Evolutionary conservation across 768 basidiomycete species (phyloP).

Genomic region (Tulasnella calospora): DNA sequence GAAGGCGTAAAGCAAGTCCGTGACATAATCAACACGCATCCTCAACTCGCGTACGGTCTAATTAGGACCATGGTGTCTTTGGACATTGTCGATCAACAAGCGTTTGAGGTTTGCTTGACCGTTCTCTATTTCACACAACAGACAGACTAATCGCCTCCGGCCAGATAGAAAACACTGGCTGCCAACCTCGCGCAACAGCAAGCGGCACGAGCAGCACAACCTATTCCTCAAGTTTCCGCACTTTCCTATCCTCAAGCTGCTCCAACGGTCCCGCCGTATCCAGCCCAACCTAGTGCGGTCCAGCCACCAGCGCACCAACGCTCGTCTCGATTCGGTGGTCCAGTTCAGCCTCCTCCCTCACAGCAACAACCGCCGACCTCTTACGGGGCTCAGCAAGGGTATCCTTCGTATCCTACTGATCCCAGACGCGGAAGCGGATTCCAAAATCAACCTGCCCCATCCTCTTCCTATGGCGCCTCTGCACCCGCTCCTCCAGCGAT

Average conservation of each 20-base stretch:
- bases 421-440: conserved; percentile 22
- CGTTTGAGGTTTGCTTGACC: conserved; percentile 37
- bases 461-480: background rate
- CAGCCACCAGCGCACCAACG: background rate
- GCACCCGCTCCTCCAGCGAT: conserved; percentile 23
- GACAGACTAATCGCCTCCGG: background rate
- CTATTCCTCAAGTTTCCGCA: background rate
- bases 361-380: conserved; percentile 16
- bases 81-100: conserved; percentile 45
- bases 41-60: conserved; percentile 47
- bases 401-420: conserved; percentile 24
- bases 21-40: conserved; percentile 39
- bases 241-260: background rate
- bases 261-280: background rate
- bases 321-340: background rate
- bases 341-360: background rate
- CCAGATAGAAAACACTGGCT: conserved; percentile 13
- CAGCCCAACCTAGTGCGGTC: background rate
- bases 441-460: background rate
- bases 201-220: conserved; percentile 9
- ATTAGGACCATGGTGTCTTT: conserved; percentile 48
- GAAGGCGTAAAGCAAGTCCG: conserved; percentile 39
- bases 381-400: conserved; percentile 25
- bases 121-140: background rate
- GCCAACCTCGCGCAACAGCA: conserved; percentile 30